Conservation (phyloP, 805 yeast genomes). For the Candida ipomoeae region DNA sequence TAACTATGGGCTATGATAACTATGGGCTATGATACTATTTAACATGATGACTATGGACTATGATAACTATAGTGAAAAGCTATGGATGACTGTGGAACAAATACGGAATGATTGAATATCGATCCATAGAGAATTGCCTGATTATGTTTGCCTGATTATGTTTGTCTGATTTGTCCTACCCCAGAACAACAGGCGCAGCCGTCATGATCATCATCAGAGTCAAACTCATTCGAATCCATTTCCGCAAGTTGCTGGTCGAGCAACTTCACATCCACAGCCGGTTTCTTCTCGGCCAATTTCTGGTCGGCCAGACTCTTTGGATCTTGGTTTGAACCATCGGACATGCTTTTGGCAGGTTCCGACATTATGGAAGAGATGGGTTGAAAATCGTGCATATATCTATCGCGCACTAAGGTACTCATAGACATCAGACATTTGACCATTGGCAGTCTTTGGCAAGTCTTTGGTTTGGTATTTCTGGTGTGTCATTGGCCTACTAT, state of each 20-base stretch:
- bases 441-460: too few species aligned
- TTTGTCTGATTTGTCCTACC: conserved; percentile 13
- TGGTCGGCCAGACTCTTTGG: too few species aligned
- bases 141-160: conserved; percentile 4
- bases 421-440: too few species aligned
- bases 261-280: conserved; percentile 15
- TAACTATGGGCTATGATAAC: too few species aligned
- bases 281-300: not conserved
- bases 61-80: too few species aligned
- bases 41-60: too few species aligned
- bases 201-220: conserved; percentile 16
- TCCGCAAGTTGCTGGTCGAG: conserved; percentile 19
- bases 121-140: too few species aligned
- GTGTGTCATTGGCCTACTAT: too few species aligned
- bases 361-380: conserved; percentile 4
- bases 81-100: too few species aligned
- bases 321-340: not conserved
- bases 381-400: not conserved
- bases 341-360: not conserved
- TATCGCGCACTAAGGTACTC: not conserved
- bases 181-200: conserved; percentile 19
- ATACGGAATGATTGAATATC: too few species aligned
- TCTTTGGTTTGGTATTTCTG: too few species aligned
- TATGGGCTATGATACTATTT: too few species aligned
- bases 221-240: conserved; percentile 17